Conservation (phyloP, 129 eudicot genomes). For the Chrysanthemum makinoi region DNA sequence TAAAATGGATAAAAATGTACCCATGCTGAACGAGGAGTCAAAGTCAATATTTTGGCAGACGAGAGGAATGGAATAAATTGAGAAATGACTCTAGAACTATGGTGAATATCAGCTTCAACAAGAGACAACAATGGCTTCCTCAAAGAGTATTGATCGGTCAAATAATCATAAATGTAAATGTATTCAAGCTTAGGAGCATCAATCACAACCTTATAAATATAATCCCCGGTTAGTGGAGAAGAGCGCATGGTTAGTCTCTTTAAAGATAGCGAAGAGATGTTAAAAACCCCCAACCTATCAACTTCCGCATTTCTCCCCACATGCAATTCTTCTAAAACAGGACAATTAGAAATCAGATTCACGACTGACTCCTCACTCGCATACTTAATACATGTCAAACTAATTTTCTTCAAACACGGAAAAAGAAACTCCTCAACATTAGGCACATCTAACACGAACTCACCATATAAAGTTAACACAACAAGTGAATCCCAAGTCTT, state of each 20-base stretch:
- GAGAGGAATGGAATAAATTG: slow-evolving; percentile 8
- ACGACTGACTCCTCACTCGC: neutral
- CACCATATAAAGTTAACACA: slow-evolving; percentile 19
- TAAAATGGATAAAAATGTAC: neutral
- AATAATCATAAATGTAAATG: slow-evolving; percentile 15
- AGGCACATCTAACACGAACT: slow-evolving; percentile 21
- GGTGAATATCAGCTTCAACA: slow-evolving; percentile 10
- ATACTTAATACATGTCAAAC: slow-evolving; percentile 16
- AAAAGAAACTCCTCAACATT: slow-evolving; percentile 1
- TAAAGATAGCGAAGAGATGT: slow-evolving; percentile 19
- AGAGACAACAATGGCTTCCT: slow-evolving; percentile 6
- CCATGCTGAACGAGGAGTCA: neutral
- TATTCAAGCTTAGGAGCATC: slow-evolving; percentile 1
- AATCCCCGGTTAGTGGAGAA: neutral
- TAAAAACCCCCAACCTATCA: neutral
- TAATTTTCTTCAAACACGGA: slow-evolving; percentile 26
- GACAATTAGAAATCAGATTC: slow-evolving; percentile 31
- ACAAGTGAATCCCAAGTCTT: slow-evolving; percentile 12
- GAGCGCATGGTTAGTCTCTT: slow-evolving; percentile 7
- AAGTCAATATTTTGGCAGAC: slow-evolving; percentile 21
- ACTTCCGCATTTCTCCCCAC: slow-evolving; percentile 15
- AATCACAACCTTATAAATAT: slow-evolving; percentile 12
- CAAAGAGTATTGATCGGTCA: neutral
- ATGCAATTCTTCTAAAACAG: slow-evolving; percentile 20
- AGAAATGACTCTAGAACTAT: neutral